A percentile compares a stretch with the other conserved stretches of the same genome.
phyloP scores from a whole-genome alignment of 805 yeast genomes.

The Cyberlindnera petersonii region DNA sequence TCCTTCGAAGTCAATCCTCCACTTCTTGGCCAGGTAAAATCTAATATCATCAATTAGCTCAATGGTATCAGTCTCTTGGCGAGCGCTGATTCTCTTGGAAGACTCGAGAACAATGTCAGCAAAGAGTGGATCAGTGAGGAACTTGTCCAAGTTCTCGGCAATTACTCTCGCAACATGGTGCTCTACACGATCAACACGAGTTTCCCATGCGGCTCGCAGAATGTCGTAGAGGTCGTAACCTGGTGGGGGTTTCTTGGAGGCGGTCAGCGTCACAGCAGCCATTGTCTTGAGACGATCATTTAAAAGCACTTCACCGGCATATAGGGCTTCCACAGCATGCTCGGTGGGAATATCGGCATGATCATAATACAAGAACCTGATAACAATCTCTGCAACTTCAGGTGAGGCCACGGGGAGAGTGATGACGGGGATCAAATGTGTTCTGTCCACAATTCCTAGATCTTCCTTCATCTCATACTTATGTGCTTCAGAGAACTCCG shows the following conservation, averaged over 20 bases:
- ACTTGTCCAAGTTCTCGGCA: slow-evolving; percentile 45
- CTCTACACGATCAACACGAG: slow-evolving; percentile 61
- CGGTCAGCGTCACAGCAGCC: slow-evolving; percentile 46
- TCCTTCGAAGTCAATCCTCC: slow-evolving; percentile 30
- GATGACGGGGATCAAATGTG: slow-evolving; percentile 29
- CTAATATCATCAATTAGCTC: slow-evolving; percentile 77
- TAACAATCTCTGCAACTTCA: slow-evolving; percentile 45
- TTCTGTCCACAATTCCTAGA: slow-evolving; percentile 13
- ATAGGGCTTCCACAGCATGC: slow-evolving; percentile 51
- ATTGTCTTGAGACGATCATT: slow-evolving; percentile 62
- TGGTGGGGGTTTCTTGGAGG: slow-evolving; percentile 26
- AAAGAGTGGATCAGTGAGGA: slow-evolving; percentile 36
- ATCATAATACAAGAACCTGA: slow-evolving; percentile 60
- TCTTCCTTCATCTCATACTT: slow-evolving; percentile 13
- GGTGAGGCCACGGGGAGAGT: slow-evolving; percentile 29
- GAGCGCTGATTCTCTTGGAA: slow-evolving; percentile 50
- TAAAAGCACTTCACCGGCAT: slow-evolving; percentile 52
- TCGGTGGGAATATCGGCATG: slow-evolving; percentile 46
- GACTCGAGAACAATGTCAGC: slow-evolving; percentile 38
- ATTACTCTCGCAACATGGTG: slow-evolving; percentile 55
- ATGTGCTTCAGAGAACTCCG: slow-evolving; percentile 40
- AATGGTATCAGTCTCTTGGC: slow-evolving; percentile 77
- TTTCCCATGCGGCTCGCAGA: slow-evolving; percentile 63
- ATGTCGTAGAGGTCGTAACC: slow-evolving; percentile 48
- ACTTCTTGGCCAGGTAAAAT: slow-evolving; percentile 44